A percentile compares a stretch with the other conserved stretches of the same genome.
phyloP scores from a whole-genome alignment of 306 rosid species.

The Dalbergia cultrata region DNA sequence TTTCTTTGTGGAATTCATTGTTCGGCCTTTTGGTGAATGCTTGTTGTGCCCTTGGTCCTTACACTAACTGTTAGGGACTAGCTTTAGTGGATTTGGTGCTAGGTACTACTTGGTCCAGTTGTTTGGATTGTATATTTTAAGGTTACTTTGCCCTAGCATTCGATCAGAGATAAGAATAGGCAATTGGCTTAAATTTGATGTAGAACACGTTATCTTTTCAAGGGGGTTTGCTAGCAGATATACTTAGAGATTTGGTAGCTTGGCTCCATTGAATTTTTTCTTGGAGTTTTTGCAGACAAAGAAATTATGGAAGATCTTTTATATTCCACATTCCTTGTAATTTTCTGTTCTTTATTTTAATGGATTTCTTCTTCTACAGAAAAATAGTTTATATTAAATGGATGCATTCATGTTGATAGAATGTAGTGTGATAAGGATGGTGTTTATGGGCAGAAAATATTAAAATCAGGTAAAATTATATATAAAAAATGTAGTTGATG shows the following conservation, averaged over 20 bases:
- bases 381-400: background rate
- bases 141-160: background rate
- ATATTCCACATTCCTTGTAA: background rate
- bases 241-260: background rate
- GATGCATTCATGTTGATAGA: background rate
- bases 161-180: background rate
- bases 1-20: background rate
- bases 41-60: background rate
- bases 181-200: constrained; percentile 18
- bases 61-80: background rate
- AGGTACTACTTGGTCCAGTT: background rate
- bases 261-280: background rate
- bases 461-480: background rate
- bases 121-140: constrained; percentile 1
- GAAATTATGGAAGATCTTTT: background rate
- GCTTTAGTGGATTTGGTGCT: background rate
- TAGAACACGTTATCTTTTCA: background rate
- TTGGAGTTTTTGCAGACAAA: too few species aligned
- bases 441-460: background rate
- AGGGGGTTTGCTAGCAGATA: background rate
- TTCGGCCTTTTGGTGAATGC: background rate
- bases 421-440: background rate
- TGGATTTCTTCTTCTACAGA: background rate
- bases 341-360: background rate
- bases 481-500: background rate